Evolutionary conservation across 768 basidiomycete species (phyloP), one percentile per base, ranked within the genome.

Genomic region (Cantharellus anzutake): DNA sequence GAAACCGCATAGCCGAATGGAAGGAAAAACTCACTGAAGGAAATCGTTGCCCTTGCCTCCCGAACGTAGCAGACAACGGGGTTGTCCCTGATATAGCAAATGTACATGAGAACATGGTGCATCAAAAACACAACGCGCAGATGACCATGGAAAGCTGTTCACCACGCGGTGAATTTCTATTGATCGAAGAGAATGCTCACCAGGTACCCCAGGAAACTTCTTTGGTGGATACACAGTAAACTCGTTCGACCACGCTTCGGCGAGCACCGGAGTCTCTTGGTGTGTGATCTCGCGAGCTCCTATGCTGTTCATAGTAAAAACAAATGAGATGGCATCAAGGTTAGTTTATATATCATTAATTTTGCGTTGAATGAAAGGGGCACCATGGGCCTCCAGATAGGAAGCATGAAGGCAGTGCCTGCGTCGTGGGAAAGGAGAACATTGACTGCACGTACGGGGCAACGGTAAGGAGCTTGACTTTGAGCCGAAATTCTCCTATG

Each of bases 191-290:
- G 14, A 60, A 57, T 60, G 11, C 57, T 51, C 35, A 88, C 88
- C 86, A 72, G 89, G 86, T 50, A 97, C 92, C 56, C 92, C 92
- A 56, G 89, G 90, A 73, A 94, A 97, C 56, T 86, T 81, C 73
- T 97, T 97, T 41, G 92, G 92, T 2, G 89, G 90, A 71, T 75
- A 92, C 0, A 97, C 92, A 5, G 80, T 78, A 67, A 96, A 94
- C 37, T 81, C 76, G 37, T 88, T 81, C 48, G 87, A 85, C 69
- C 84, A 88, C 2, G 81, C 79, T 68, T 90, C 83, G 4, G 92
- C 88, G 34, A 93, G 77, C 3, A 96, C 81, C 5, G 84, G 82
- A 20, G 84, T 7, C 35, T 48, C 44, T 48, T 48, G 44, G 44
- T 11, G 29, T 29, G 44, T 84, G 42, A 79, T 69, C 62, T 77